Evolutionary conservation across 225 moss, liverwort and hornwort genomes (phyloP).

Genomic region (Pseudisothecium myosuroides): DNA sequence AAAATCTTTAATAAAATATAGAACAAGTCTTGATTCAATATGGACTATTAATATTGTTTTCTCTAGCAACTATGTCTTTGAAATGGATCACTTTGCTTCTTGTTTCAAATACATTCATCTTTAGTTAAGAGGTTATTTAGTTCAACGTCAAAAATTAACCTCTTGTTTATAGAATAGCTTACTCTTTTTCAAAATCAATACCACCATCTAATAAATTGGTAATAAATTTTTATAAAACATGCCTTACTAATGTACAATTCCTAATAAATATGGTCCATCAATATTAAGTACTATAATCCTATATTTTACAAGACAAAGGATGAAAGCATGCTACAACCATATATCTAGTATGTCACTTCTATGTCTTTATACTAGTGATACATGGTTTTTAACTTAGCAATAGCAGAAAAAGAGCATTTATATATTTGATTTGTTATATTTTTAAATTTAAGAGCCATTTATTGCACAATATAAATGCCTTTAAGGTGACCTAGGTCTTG

Average conservation of each 20-base stretch:
- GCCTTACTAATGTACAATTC: neutral
- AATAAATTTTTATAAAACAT: neutral
- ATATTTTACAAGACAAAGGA: neutral
- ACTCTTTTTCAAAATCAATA: neutral
- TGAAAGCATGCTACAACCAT: neutral
- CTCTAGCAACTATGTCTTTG: neutral
- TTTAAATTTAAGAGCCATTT: neutral
- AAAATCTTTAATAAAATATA: neutral
- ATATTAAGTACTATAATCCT: neutral
- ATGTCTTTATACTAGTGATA: neutral
- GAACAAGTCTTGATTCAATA: neutral
- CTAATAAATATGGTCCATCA: neutral
- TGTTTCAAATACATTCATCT: neutral
- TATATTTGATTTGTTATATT: neutral
- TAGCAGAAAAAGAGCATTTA: neutral
- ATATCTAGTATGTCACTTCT: neutral
- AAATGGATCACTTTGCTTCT: neutral
- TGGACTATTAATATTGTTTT: neutral
- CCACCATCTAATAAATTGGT: neutral
- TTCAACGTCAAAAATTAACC: neutral
- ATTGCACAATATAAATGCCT: neutral
- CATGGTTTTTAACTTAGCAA: neutral
- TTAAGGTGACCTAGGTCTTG: neutral
- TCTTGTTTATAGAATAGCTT: neutral
- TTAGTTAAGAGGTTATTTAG: neutral